Percentiles rank a stretch among this genome's conserved stretches.
These are phyloP conservation scores for Hyaloperonospora brassicae DNA, from an alignment of 352 stramenopile genomes.

Conservation along the genomic window DNA sequence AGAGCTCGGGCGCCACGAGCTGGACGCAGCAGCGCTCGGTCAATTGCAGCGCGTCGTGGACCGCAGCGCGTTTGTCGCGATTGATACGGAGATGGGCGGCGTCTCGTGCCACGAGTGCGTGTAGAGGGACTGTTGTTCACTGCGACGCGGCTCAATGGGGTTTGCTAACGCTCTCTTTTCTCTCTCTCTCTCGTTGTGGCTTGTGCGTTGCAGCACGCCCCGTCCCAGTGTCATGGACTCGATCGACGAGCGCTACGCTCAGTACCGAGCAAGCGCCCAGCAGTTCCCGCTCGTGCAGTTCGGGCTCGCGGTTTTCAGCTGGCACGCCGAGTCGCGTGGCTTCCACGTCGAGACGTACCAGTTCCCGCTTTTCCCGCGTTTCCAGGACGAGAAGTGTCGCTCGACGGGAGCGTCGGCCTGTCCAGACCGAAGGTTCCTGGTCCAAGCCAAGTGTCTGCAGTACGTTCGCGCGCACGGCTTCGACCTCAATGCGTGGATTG, in stretches of 20 bases:
- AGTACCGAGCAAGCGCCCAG: conserved; percentile 44
- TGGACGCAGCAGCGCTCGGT: conserved; percentile 22
- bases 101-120: conserved; percentile 62
- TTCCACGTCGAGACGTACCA: conserved; percentile 63
- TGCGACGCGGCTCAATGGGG: not conserved
- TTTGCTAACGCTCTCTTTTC: conserved; percentile 3
- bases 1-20: conserved; percentile 25
- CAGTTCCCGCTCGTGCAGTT: conserved; percentile 73
- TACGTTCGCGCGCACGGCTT: conserved; percentile 74
- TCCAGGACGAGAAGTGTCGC: conserved; percentile 23
- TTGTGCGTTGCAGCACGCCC: conserved; percentile 14
- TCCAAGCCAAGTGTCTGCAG: conserved; percentile 68
- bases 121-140: not conserved
- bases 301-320: conserved; percentile 60
- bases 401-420: conserved; percentile 8
- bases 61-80: conserved; percentile 52
- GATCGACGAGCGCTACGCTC: conserved; percentile 53
- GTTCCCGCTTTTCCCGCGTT: conserved; percentile 68
- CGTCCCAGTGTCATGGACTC: conserved; percentile 66
- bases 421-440: conserved; percentile 52
- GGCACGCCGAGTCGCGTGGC: conserved; percentile 26
- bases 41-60: conserved; percentile 27
- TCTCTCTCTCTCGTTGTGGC: not conserved
- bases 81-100: conserved; percentile 73
- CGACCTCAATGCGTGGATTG: conserved; percentile 71